Base-by-base conservation (phyloP, 495 filamentous ascomycete genomes). In the Aspergillus biplanus region DNA sequence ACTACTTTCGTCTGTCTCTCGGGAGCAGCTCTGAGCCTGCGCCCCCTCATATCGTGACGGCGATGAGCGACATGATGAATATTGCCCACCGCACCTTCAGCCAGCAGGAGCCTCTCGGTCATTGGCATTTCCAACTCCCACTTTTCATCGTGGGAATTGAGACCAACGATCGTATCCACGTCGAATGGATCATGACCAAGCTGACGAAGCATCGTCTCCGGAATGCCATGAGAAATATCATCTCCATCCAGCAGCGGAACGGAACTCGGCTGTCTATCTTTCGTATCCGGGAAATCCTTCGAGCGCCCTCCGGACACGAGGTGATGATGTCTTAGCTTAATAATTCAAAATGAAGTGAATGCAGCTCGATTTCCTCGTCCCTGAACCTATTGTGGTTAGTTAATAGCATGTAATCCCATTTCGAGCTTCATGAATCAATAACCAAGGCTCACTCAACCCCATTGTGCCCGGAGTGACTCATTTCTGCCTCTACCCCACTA, bases 171-270 rank as follows among this genome's bases (percentile, higher is more conserved):
- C 53, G 16, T 15, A 56, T 56, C 6, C 53, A 56, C 7, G 33
- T 35, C 33, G 53, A 56, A 21, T 56, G 53, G 53, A 56, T 56
- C 47, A 27, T 50, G 47, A 8, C 8, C 6, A 50, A 50, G 47
- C 13, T 50, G 47, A 21, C 15, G 1, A 27, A 9, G 16, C 21
- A 5, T 9, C 47, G 47, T 6, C 16, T 50, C n/a, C 47, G 47
- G 6, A 18, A 11, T 9, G 47, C 47, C 13, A 5, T 50, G 47
- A 6, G 47, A 18, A n/a, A 31, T 4, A 50, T 50, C 16, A n/a
- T n/a, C 15, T 50, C 47, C n/a, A 50, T 27, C 6, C 16, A 50
- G 47, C n/a, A 18, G 21, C 18, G 1, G n/a, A 21, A 18, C 11
- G 47, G 47, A 4, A 50, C 9, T 18, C 47, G 47, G 11, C 11